Conservation (phyloP, 495 filamentous ascomycete genomes). For the Astrothelium macrocarpum region DNA sequence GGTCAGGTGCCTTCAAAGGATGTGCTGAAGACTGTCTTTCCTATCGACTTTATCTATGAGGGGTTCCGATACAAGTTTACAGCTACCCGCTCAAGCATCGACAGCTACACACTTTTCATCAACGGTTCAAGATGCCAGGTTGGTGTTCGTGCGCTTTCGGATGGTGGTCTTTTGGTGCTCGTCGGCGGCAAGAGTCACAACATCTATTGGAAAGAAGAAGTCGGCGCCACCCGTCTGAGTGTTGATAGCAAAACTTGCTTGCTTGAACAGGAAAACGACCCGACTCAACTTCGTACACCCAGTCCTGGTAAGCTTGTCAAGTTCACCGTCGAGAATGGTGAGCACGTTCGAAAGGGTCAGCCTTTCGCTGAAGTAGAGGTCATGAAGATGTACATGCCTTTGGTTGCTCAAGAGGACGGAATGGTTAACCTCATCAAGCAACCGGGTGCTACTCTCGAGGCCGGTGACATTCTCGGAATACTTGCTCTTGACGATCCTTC, state of each 20-base stretch:
- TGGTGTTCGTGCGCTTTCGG: constrained; percentile 82
- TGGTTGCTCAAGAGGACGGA: constrained; percentile 93
- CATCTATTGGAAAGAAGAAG: constrained; percentile 99
- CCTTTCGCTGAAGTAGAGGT: constrained; percentile 96
- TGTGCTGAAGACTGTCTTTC: constrained; percentile 94
- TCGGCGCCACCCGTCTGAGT: constrained; percentile 85
- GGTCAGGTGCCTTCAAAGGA: constrained; percentile 95
- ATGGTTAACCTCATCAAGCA: constrained; percentile 98
- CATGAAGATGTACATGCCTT: constrained; percentile 99
- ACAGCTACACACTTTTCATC: constrained; percentile 98
- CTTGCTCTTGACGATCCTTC: constrained; percentile 91
- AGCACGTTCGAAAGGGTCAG: constrained; percentile 88
- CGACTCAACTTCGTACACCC: constrained; percentile 89
- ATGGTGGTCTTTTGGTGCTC: constrained; percentile 89
- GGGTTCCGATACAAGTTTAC: constrained; percentile 96
- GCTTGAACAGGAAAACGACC: constrained; percentile 98
- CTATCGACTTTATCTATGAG: constrained; percentile 98
- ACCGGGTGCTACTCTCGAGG: constrained; percentile 93
- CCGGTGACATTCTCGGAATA: constrained; percentile 97
- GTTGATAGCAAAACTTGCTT: constrained; percentile 97
- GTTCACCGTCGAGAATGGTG: constrained; percentile 93
- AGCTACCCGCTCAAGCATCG: constrained; percentile 79
- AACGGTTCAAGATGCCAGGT: constrained; percentile 96
- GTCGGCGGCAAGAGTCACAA: constrained; percentile 89
- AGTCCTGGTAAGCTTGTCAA: constrained; percentile 98